phyloP scores from a whole-genome alignment of 306 rosid genomes.

The Cucumis hystrix region DNA sequence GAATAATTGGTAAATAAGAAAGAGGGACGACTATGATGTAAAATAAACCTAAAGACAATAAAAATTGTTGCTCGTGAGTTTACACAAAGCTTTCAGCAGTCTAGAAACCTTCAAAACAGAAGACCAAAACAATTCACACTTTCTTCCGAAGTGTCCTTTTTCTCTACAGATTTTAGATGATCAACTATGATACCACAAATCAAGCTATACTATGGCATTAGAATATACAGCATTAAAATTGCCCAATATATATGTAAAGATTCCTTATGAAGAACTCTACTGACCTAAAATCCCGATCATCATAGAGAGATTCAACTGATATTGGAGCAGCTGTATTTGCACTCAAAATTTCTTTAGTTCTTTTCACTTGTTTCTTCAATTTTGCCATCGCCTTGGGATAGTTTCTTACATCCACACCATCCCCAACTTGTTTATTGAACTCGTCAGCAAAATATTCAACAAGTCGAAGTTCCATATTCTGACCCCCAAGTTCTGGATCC shows the following conservation, averaged over 20 bases:
- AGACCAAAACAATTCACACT: neutral
- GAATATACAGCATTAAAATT: neutral
- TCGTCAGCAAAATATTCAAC: slow-evolving; percentile 85
- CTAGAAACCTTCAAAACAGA: neutral
- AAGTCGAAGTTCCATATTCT: slow-evolving; percentile 67
- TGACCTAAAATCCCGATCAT: slow-evolving; percentile 82
- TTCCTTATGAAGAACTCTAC: neutral
- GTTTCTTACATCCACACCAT: slow-evolving; percentile 71
- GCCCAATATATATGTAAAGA: neutral
- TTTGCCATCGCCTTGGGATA: slow-evolving; percentile 95
- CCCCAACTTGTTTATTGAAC: slow-evolving; percentile 81
- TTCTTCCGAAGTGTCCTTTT: neutral
- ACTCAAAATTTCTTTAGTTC: slow-evolving; percentile 93
- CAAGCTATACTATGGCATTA: neutral
- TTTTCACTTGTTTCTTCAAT: slow-evolving; percentile 91
- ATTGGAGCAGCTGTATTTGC: slow-evolving; percentile 93
- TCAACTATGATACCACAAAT: neutral
- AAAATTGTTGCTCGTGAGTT: neutral
- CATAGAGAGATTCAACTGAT: slow-evolving; percentile 86
- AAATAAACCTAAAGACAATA: neutral
- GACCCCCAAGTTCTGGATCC: slow-evolving; percentile 91
- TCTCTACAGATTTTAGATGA: neutral
- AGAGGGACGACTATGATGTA: neutral
- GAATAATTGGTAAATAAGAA: neutral
- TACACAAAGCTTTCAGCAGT: neutral